A percentile compares a stretch with the other conserved stretches of the same genome.
These are phyloP conservation scores for Cnidoscolus chayamansa DNA, from an alignment of 441 rosid genomes.

Conservation along the genomic window DNA sequence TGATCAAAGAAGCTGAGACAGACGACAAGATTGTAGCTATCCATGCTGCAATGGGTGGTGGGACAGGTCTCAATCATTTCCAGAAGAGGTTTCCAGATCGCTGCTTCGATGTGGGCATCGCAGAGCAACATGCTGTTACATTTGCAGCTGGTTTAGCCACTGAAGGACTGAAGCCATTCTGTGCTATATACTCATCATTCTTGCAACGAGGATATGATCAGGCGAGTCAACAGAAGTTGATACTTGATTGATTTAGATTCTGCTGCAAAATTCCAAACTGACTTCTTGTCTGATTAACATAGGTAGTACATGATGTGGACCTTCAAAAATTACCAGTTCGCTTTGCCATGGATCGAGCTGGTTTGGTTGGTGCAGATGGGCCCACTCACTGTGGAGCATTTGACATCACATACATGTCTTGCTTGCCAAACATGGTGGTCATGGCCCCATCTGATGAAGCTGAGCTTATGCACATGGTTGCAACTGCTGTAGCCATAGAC, in stretches of 20 bases:
- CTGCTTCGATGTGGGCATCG: constrained; percentile 80
- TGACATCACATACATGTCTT: constrained; percentile 67
- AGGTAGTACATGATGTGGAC: constrained; percentile 80
- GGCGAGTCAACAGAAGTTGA: constrained; percentile 32
- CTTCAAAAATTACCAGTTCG: constrained; percentile 73
- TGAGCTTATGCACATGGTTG: constrained; percentile 76
- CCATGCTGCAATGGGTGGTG: constrained; percentile 87
- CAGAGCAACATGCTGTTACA: constrained; percentile 78
- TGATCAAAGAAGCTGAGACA: constrained; percentile 58
- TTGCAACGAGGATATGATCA: constrained; percentile 79
- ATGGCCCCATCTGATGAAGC: constrained; percentile 85
- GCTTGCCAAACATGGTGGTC: constrained; percentile 75
- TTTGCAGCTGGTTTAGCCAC: constrained; percentile 79
- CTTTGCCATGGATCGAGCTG: constrained; percentile 68
- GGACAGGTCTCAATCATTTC: constrained; percentile 70
- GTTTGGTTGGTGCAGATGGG: constrained; percentile 76
- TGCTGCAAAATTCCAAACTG: not conserved
- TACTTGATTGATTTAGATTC: not conserved
- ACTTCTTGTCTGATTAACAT: constrained; percentile 11
- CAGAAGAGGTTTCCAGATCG: constrained; percentile 67
- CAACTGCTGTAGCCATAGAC: constrained; percentile 69
- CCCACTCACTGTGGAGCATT: constrained; percentile 83
- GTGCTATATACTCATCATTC: constrained; percentile 70
- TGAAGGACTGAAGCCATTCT: constrained; percentile 76
- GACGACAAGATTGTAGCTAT: constrained; percentile 64